Conservation (phyloP, 192 early-diverging fungal species). For the Backusella tuberculispora region DNA sequence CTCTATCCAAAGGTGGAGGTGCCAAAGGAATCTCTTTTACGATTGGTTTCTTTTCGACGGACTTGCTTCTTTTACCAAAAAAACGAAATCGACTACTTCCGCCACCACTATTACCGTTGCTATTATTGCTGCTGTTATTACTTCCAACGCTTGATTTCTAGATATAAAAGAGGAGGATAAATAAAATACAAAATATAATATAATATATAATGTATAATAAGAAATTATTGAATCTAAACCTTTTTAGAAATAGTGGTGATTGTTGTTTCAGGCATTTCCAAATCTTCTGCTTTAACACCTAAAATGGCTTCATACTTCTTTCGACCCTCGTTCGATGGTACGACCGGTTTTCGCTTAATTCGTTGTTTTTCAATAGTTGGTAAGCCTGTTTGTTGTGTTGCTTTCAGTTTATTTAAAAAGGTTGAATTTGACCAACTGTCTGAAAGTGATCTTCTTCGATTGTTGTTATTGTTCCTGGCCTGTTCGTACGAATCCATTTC, state of each 20-base stretch:
- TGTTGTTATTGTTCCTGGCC: neutral
- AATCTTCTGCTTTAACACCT: conserved; percentile 19
- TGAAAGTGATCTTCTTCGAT: conserved; percentile 2
- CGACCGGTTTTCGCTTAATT: neutral
- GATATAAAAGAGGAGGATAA: conserved; percentile 1
- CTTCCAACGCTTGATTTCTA: neutral
- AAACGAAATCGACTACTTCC: conserved; percentile 1
- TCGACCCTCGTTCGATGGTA: conserved; percentile 4
- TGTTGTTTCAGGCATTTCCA: conserved; percentile 12
- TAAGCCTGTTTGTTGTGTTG: neutral
- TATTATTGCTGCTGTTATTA: neutral
- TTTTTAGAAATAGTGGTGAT: neutral
- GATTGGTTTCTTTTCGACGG: conserved; percentile 5
- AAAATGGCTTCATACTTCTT: conserved; percentile 20
- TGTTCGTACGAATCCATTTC: conserved; percentile 7
- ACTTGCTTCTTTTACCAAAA: conserved; percentile 13
- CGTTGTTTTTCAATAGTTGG: conserved; percentile 2
- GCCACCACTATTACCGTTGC: neutral
- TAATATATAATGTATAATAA: conserved; percentile 9
- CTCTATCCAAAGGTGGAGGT: conserved; percentile 10
- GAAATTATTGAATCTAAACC: conserved; percentile 1
- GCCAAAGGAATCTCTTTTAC: conserved; percentile 1
- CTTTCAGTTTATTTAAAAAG: conserved; percentile 5
- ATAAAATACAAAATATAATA: neutral
- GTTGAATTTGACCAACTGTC: conserved; percentile 10